Percentiles rank a stretch among this genome's conserved stretches.
These are phyloP conservation scores for Penicillium crustosum DNA, from an alignment of 2,329 filamentous ascomycete species.

Conservation along the genomic window DNA sequence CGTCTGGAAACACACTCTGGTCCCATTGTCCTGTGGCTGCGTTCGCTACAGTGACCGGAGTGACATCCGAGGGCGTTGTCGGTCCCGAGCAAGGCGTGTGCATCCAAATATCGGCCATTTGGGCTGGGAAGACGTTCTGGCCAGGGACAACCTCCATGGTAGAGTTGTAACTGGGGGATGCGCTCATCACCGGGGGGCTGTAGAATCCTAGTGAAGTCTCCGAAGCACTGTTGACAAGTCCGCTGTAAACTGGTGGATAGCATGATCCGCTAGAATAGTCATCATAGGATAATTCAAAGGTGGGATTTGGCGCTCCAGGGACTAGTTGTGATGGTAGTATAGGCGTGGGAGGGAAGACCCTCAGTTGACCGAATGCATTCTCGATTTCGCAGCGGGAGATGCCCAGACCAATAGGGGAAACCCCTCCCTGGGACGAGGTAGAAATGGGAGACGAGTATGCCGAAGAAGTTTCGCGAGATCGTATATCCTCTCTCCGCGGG, in stretches of 20 bases:
- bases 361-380: slow-evolving; percentile 22
- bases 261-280: slow-evolving; percentile 20
- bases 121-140: slow-evolving; percentile 15
- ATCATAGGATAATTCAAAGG: slow-evolving; percentile 24
- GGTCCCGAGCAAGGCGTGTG: slow-evolving; percentile 26
- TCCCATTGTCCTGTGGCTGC: slow-evolving; percentile 20
- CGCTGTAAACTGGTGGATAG: slow-evolving; percentile 27
- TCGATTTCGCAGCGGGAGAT: slow-evolving; percentile 32
- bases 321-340: slow-evolving; percentile 26
- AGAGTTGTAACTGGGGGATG: slow-evolving; percentile 29
- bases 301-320: slow-evolving; percentile 9
- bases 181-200: slow-evolving; percentile 22
- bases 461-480: slow-evolving; percentile 17
- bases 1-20: slow-evolving; percentile 9
- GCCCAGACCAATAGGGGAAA: slow-evolving; percentile 32
- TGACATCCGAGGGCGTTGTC: slow-evolving; percentile 18
- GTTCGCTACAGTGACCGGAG: slow-evolving; percentile 7
- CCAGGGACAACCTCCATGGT: slow-evolving; percentile 17
- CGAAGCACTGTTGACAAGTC: slow-evolving; percentile 19
- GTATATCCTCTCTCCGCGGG: slow-evolving; percentile 14
- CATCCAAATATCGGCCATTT: slow-evolving; percentile 28
- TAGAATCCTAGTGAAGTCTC: slow-evolving; percentile 29
- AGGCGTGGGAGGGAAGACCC: slow-evolving; percentile 22
- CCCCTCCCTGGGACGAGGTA: slow-evolving; percentile 17
- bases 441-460: slow-evolving; percentile 27